A percentile compares a stretch with the other conserved stretches of the same genome.
These are phyloP conservation scores for Saccharomyces hybrid DNA, from an alignment of 1,139 yeast genomes.

Conservation along the genomic window DNA sequence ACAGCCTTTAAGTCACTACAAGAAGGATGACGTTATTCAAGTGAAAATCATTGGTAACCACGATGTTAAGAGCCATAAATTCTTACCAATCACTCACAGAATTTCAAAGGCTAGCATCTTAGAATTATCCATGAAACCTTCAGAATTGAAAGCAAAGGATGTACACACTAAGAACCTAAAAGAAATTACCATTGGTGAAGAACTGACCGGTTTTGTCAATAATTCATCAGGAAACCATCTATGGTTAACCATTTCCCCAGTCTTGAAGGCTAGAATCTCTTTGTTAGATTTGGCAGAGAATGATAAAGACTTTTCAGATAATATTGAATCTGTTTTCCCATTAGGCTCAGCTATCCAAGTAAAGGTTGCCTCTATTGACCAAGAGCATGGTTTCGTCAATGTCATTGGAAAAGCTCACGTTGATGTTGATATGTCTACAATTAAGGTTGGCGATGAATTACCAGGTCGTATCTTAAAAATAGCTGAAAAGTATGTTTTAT, in stretches of 20 bases:
- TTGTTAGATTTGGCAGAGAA: conserved; percentile 58
- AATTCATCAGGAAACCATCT: conserved; percentile 51
- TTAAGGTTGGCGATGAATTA: conserved; percentile 49
- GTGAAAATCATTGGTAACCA: conserved; percentile 73
- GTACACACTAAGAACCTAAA: conserved; percentile 35
- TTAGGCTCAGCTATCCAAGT: conserved; percentile 64
- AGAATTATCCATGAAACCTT: conserved; percentile 55
- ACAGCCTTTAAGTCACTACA: conserved; percentile 56
- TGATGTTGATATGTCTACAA: conserved; percentile 42
- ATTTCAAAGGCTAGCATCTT: conserved; percentile 49
- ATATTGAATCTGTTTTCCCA: conserved; percentile 53
- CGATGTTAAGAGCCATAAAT: conserved; percentile 63
- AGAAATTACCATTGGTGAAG: conserved; percentile 51
- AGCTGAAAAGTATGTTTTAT: conserved; percentile 54
- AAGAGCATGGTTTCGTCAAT: conserved; percentile 43
- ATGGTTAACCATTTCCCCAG: conserved; percentile 68
- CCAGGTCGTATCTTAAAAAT: conserved; percentile 64
- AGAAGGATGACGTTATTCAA: conserved; percentile 48
- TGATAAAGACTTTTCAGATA: conserved; percentile 28
- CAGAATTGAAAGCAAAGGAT: conserved; percentile 39
- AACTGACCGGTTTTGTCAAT: conserved; percentile 57
- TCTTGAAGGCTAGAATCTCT: conserved; percentile 59
- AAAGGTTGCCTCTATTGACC: conserved; percentile 47
- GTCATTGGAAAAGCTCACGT: conserved; percentile 45
- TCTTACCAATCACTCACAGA: conserved; percentile 61